Evolutionary conservation across 768 basidiomycete genomes (phyloP).

Genomic region (Lentinula boryana): DNA sequence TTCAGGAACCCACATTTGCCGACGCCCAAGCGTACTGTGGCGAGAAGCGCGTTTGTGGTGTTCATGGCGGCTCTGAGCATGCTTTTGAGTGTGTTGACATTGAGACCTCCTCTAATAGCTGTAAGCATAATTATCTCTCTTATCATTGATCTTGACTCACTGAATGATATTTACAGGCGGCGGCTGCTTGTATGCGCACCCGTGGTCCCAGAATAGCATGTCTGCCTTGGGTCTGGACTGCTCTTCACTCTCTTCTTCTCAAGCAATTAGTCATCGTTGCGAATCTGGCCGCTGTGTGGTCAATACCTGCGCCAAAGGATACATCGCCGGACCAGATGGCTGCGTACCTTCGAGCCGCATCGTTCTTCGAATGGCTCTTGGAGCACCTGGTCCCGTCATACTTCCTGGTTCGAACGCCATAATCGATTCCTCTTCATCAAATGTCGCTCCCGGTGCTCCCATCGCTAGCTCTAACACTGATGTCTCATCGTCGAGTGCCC

Average conservation of each 20-base stretch:
- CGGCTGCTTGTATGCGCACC: constrained; percentile 3
- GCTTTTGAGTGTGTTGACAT: neutral
- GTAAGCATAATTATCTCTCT: neutral
- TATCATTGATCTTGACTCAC: neutral
- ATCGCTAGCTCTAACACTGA: no score
- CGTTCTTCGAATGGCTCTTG: neutral
- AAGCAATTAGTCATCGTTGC: neutral
- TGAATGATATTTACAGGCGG: neutral
- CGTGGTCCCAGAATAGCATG: neutral
- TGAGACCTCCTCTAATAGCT: neutral
- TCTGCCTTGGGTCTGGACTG: neutral
- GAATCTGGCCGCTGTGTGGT: neutral
- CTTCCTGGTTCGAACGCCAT: no score
- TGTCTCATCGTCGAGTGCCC: no score
- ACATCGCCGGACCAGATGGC: neutral
- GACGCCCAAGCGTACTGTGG: constrained; percentile 5
- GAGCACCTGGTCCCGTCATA: neutral
- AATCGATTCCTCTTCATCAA: no score
- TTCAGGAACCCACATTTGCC: neutral
- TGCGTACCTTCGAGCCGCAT: neutral
- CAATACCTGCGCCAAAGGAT: neutral
- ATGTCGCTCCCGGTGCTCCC: no score
- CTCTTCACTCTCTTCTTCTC: neutral
- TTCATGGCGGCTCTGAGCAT: neutral
- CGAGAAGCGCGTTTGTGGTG: constrained; percentile 1